Percentiles rank a stretch among this genome's conserved stretches.
Conservation (phyloP, 352 stramenopile genomes). For the Peronospora belbahrii region DNA sequence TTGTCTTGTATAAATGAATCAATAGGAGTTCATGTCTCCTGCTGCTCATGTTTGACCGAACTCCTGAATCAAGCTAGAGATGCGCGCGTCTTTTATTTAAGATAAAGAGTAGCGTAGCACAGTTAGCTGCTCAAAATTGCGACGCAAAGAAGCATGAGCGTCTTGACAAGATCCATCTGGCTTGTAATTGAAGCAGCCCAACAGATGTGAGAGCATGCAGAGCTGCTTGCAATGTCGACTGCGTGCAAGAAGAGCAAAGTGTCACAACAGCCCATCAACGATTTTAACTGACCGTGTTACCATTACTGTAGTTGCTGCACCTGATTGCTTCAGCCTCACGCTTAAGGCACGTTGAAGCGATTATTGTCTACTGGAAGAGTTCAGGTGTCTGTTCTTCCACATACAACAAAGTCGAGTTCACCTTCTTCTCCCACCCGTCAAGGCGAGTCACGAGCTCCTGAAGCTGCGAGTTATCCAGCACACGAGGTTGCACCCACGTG, state of each 20-base stretch:
- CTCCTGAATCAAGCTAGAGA: no score
- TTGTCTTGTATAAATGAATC: no score
- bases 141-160: no score
- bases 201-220: no score
- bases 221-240: no score
- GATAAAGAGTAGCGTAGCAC: no score
- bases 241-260: conserved; percentile 1
- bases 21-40: no score
- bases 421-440: conserved; percentile 75
- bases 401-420: conserved; percentile 76
- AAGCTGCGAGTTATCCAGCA: conserved; percentile 76
- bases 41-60: no score
- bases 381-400: conserved; percentile 84
- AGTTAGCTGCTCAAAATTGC: no score
- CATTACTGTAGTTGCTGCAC: conserved; percentile 4
- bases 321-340: conserved; percentile 2
- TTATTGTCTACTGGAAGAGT: conserved; percentile 62
- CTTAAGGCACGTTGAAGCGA: conserved; percentile 2
- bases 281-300: conserved; percentile 11
- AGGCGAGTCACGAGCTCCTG: conserved; percentile 64
- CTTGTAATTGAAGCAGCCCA: no score
- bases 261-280: conserved; percentile 10
- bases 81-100: no score
- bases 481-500: conserved; percentile 91
- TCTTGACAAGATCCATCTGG: no score